Base-by-base conservation (phyloP, 2,329 filamentous ascomycete genomes). In the Didymella pinodella region DNA sequence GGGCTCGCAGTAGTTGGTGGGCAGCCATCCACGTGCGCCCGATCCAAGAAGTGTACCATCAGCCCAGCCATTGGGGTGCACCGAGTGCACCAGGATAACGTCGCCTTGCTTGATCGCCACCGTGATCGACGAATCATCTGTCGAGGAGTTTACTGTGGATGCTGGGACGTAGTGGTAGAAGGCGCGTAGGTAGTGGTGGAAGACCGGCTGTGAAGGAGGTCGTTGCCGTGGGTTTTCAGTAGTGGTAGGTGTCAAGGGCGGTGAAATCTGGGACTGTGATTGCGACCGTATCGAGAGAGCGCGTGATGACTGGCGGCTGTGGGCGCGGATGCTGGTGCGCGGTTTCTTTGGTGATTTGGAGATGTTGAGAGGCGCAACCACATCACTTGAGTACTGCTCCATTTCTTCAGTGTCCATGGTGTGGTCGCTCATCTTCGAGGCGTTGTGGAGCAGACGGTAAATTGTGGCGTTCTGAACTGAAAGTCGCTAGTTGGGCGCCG, bases 1-100 rank as follows among this genome's bases (percentile, higher is more conserved):
- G 10, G 92, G 86, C 75, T 97, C 93, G 81, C 95, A 99, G 77
- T 98, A 99, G 78, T 99, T 99, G 8, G 95, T 99, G 2, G 95
- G 95, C 60, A 99, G 82, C 95, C 95, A 99, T 63, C 95, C 95
- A 67, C 95, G 86, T 49, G 90, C 90, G 26, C 94, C 94, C 2
- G 93, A 92, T 25, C 90, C 85, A 61, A 99, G 80, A 40, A 97
- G 82, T 0, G 95, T 99, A 50, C 95, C 95, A 76, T 99, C 95
- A 31, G 95, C 95, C 95, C 95, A 99, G 67, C 95, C 95, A 80
- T 98, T 99, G 61, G 92, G 95, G 78, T 99, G 95, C 66, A 98
- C 91, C 4, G 95, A 97, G 77, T 99, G 95, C 22, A 99, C 90
- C 57, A 99, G 80, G 53, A 99, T 90, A 48, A 99, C 87, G 72